phyloP scores from a whole-genome alignment of 306 rosid genomes.

The Coriaria nepalensis region DNA sequence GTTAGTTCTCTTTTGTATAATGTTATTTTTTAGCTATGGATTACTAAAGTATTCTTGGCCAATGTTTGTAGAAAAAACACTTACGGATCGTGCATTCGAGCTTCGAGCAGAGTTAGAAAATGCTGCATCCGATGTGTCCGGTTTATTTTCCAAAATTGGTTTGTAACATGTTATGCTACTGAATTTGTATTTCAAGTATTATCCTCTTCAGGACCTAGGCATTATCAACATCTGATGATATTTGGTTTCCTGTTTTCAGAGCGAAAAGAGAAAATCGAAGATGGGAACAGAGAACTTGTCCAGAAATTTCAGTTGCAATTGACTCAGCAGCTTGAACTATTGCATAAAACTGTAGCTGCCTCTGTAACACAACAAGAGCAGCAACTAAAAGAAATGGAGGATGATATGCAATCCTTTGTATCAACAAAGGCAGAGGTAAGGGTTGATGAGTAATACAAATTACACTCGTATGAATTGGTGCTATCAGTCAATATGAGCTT shows the following conservation, averaged over 20 bases:
- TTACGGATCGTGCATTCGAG: constrained; percentile 75
- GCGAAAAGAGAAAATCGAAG: constrained; percentile 87
- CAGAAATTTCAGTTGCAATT: constrained; percentile 68
- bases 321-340: constrained; percentile 80
- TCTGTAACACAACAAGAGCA: constrained; percentile 84
- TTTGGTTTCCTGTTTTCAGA: constrained; percentile 24
- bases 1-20: not conserved
- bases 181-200: not conserved
- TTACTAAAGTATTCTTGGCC: constrained; percentile 1
- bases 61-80: constrained; percentile 58
- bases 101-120: constrained; percentile 85
- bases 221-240: constrained; percentile 6
- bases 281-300: constrained; percentile 58
- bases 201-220: not conserved
- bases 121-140: constrained; percentile 90
- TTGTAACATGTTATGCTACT: constrained; percentile 16
- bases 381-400: constrained; percentile 85
- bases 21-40: not conserved
- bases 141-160: constrained; percentile 89
- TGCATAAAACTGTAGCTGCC: constrained; percentile 86
- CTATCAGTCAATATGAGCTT: not conserved
- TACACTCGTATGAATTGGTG: constrained; percentile 6
- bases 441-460: constrained; percentile 8
- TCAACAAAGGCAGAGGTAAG: constrained; percentile 68
- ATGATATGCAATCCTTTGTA: constrained; percentile 83